Evolutionary conservation across 2,329 filamentous ascomycete species (phyloP).

Genomic region (Diaporthe sp.): DNA sequence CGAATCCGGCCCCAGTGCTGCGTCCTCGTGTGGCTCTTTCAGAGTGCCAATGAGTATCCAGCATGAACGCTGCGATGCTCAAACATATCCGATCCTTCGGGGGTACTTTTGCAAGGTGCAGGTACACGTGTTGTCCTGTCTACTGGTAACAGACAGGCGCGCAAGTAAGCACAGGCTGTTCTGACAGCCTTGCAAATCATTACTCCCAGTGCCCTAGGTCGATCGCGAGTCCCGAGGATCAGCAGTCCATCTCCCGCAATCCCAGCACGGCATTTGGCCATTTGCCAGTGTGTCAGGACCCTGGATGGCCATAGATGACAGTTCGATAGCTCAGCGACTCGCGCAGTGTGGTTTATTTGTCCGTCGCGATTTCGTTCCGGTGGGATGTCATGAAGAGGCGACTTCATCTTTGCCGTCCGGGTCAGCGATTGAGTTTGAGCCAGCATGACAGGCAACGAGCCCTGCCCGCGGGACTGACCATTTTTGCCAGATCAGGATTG

Average conservation of each 20-base stretch:
- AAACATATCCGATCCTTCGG: slow-evolving; percentile 4
- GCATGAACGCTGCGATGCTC: background rate
- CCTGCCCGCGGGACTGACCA: background rate
- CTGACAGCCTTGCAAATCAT: background rate
- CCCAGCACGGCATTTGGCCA: background rate
- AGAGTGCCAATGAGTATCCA: background rate
- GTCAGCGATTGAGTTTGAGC: background rate
- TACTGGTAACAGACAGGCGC: background rate
- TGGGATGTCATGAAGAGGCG: slow-evolving; percentile 9
- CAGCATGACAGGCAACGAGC: background rate
- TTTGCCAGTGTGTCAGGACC: background rate
- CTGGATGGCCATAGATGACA: background rate
- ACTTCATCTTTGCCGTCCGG: slow-evolving; percentile 15
- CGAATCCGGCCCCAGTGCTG: background rate
- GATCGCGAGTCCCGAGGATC: background rate
- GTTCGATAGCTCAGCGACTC: too few species aligned
- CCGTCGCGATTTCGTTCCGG: background rate
- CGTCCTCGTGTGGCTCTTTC: background rate
- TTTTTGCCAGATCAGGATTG: background rate
- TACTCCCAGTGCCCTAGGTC: background rate
- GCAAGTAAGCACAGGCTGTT: background rate
- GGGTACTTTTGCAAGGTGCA: background rate
- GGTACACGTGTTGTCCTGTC: background rate
- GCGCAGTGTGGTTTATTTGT: background rate
- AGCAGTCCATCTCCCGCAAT: slow-evolving; percentile 8